Base-by-base conservation (phyloP, 192 early-diverging fungal species). In the Podila epigama region DNA sequence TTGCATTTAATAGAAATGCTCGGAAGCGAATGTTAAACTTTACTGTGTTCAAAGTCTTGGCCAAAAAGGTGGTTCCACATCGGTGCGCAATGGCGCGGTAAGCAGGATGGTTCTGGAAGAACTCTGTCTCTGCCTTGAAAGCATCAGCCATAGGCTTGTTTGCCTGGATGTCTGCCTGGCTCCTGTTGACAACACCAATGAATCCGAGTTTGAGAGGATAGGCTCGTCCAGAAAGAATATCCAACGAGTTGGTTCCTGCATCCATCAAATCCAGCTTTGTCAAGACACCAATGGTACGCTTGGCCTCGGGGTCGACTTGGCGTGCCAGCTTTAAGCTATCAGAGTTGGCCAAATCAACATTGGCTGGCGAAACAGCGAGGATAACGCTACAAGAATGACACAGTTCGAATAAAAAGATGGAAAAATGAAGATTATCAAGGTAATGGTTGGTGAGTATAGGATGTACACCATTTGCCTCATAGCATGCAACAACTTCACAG, bases 231-330 rank as follows among this genome's bases (percentile, higher is more conserved):
- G 91, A 86, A 27, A 94, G 85, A 40, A 92, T 91, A 41, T 94
- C 93, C 36, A 94, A 78, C 53, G 93, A 91, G 62, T 92, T 91
- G 51, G 92, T 94, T 51, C 93, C 93, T 40, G 88, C 86, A 64
- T 94, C 93, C 93, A 94, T 94, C 59, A 94, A 67, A 82, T 94
- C 93, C 60, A 94, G 84, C 82, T 94, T 94, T 52, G 93, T 93
- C 54, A 94, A 81, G 10, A 94, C 90, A 29, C 93, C 93, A 32
- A 94, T 85, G 6, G 93, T 94, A 59, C 93, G 87, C 66, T 71
- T 85, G 75, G 91, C 90, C 78, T 92, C 90, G 3, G 91, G 88
- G 79, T 93, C 93, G 15, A 94, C 93, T 65, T 94, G 92, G 51
- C 92, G 89, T 16, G 93, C 92, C 56, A 93, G 80, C 80, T 94